phyloP scores from a whole-genome alignment of 1,284 basidiomycete species.

The Wolfiporia cocos region DNA sequence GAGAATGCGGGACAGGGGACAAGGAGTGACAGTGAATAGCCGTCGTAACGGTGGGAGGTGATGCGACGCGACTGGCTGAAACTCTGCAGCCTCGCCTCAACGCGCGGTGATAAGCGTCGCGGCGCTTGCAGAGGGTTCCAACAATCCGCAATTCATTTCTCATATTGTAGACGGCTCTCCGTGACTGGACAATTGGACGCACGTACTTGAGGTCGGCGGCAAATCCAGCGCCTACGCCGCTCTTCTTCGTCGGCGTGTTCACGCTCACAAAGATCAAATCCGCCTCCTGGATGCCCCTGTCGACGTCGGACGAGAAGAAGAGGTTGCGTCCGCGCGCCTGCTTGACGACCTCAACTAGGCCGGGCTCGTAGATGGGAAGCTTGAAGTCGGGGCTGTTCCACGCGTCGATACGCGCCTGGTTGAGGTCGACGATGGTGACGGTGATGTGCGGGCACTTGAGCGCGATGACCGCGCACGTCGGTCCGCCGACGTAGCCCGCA shows the following conservation, averaged over 20 bases:
- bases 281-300: conserved; percentile 88
- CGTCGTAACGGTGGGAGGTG: no score
- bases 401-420: conserved; percentile 89
- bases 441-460: conserved; percentile 90
- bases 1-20: no score
- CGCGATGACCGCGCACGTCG: conserved; percentile 94
- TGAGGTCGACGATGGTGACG: conserved; percentile 98
- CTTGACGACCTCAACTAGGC: conserved; percentile 91
- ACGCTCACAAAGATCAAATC: conserved; percentile 89
- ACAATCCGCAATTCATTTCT: no score
- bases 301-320: conserved; percentile 96
- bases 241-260: conserved; percentile 99
- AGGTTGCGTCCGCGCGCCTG: conserved; percentile 89
- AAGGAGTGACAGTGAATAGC: no score
- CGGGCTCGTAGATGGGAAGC: conserved; percentile 95
- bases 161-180: no score
- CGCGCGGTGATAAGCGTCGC: no score
- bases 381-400: conserved; percentile 84
- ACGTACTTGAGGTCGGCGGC: conserved; percentile 93
- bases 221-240: conserved; percentile 94
- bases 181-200: neutral
- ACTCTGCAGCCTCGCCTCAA: no score
- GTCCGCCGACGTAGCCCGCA: conserved; percentile 96
- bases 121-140: no score
- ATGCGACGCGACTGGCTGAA: no score